phyloP scores from a whole-genome alignment of 306 rosid genomes.

The Lathyrus sativus region DNA sequence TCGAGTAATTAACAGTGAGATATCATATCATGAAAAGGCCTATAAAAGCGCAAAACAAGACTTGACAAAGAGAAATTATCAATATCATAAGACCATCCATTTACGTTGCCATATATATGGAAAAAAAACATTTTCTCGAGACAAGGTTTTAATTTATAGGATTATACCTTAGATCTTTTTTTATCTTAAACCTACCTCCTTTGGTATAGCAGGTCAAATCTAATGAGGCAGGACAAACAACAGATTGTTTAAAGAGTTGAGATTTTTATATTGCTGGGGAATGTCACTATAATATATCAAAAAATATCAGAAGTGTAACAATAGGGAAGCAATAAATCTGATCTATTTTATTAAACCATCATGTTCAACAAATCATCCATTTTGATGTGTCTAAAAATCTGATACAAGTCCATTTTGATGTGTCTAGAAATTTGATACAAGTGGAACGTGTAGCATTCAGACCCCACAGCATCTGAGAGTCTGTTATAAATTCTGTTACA shows the following conservation, averaged over 20 bases:
- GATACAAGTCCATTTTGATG: too few species aligned
- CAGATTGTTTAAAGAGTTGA: neutral
- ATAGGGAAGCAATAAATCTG: too few species aligned
- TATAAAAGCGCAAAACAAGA: neutral
- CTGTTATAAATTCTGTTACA: too few species aligned
- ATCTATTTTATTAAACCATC: too few species aligned
- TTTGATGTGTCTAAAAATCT: too few species aligned
- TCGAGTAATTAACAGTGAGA: neutral
- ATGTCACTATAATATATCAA: neutral
- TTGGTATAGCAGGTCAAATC: conserved; percentile 10
- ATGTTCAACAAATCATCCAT: too few species aligned
- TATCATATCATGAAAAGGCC: neutral
- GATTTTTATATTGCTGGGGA: conserved; percentile 4
- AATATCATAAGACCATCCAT: conserved; percentile 8
- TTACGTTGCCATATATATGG: conserved; percentile 10
- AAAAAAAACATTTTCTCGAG: neutral
- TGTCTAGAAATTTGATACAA: too few species aligned
- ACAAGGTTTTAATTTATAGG: conserved; percentile 10
- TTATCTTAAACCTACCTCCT: neutral
- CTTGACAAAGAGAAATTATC: neutral
- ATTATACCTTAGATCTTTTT: neutral
- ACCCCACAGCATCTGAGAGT: too few species aligned
- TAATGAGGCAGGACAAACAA: neutral
- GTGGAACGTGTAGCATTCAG: too few species aligned
- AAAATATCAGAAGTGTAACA: too few species aligned